Base-by-base conservation (phyloP, 306 rosid genomes). In the Cucurbita ficifolia region DNA sequence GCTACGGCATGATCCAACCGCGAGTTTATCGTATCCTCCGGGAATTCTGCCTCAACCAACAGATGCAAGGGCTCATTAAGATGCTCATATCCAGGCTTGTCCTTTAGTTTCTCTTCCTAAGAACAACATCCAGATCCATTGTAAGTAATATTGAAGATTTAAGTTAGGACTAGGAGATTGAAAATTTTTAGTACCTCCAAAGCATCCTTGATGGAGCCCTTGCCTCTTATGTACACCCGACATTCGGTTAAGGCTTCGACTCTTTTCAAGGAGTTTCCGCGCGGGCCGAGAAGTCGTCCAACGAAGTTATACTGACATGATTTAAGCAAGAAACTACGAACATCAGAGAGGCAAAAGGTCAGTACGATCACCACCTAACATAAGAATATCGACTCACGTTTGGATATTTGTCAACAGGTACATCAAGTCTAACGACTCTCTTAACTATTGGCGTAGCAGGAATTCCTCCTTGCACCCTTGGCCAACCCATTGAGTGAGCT, bases 191-290 rank as follows among this genome's bases (percentile, higher is more conserved):
- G 53, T 82, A 92, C 97, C 97, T 89, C 88, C 60, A 89, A 81
- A 74, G 95, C 70, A 83, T 92, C 97, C 83, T 92, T 92, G 70
- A 92, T 91, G 12, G 97, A 92, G 70, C 97, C 97, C 77, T 83
- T 82, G 69, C 97, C 97, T 84, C 97, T 83, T 49, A 92, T 92
- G 82, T 86, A 92, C 77, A 92, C 95, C 88, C 96, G 85, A 70
- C 97, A 92, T 72, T 86, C 96, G 16, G 97, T 89, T 83, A 89
- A 76, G 76, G 96, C 96, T 85, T 92, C 97, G 75, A 92, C 96
- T 79, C 97, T 88, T 86, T 92, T 92, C 82, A 92, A 77, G 39
- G 97, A 92, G 80, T 92, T 92, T 19, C 97, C 97, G 10, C 96
- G 96, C 12, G 97, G 97, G 51, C 97, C 96, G 79, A 92, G 76